A percentile compares a stretch with the other conserved stretches of the same genome.
These are phyloP conservation scores for Chenopodium suecicum DNA, from an alignment of 148 eudicot genomes.

Conservation along the genomic window DNA sequence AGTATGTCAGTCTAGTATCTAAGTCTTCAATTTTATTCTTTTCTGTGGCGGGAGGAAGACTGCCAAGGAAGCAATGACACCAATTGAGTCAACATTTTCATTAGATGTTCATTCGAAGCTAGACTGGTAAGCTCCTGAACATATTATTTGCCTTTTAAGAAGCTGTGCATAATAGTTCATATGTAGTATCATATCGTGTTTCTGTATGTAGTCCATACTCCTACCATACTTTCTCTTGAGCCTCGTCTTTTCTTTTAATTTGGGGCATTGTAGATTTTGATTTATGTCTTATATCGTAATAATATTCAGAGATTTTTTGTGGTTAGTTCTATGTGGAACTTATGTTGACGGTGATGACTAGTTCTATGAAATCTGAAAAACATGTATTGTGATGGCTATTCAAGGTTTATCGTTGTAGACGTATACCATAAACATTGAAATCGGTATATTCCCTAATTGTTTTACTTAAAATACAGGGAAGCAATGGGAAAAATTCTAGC, in stretches of 20 bases:
- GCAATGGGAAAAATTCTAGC: constrained; percentile 92
- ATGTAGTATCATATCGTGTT: neutral
- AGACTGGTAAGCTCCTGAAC: constrained; percentile 61
- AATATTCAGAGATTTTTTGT: neutral
- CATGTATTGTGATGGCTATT: neutral
- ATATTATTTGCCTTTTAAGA: neutral
- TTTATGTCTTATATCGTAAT: neutral
- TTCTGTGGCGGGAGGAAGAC: constrained; percentile 45
- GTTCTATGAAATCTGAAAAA: neutral
- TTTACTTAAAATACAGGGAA: constrained; percentile 50
- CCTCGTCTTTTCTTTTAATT: neutral
- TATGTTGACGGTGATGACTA: neutral
- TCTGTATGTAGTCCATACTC: neutral
- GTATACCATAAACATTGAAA: neutral
- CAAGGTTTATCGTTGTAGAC: neutral
- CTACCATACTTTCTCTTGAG: neutral
- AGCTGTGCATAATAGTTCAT: neutral
- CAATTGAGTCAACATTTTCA: constrained; percentile 92
- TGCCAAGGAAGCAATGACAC: constrained; percentile 97
- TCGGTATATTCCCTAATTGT: neutral
- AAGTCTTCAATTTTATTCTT: neutral
- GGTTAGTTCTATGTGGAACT: neutral
- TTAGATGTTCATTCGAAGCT: constrained; percentile 80
- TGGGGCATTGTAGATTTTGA: neutral
- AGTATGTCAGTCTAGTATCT: too few relatives aligned